Percentiles rank a stretch among this genome's conserved stretches.
Conservation (phyloP, 176 grass and related monocot species). For the Eleusine indica region DNA sequence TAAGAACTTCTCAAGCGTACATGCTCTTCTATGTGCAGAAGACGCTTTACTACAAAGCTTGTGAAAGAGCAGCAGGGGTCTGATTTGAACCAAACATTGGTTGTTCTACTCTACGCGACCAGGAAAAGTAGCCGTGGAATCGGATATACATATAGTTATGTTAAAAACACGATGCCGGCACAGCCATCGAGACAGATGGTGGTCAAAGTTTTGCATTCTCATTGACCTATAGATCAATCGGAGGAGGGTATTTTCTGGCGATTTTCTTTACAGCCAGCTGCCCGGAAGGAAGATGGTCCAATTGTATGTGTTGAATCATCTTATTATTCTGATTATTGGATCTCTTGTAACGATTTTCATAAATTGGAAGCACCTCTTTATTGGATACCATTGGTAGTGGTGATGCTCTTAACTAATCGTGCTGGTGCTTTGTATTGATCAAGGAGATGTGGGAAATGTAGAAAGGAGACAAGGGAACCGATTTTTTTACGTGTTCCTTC, state of each 20-base stretch:
- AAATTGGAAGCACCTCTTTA: slow-evolving; percentile 14
- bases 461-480: slow-evolving; percentile 54
- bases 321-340: slow-evolving; percentile 5
- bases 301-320: slow-evolving; percentile 7
- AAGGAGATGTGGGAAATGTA: slow-evolving; percentile 29
- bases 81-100: slow-evolving; percentile 27
- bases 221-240: slow-evolving; percentile 24
- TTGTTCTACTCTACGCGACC: not conserved
- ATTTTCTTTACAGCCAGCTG: slow-evolving; percentile 45
- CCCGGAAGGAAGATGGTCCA: slow-evolving; percentile 18
- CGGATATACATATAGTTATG: not conserved
- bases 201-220: slow-evolving; percentile 42
- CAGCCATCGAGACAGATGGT: not conserved
- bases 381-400: slow-evolving; percentile 29
- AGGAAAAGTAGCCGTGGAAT: slow-evolving; percentile 17
- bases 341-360: not conserved
- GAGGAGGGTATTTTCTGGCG: slow-evolving; percentile 3
- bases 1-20: slow-evolving; percentile 86
- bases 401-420: slow-evolving; percentile 26
- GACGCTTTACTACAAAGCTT: slow-evolving; percentile 83
- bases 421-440: slow-evolving; percentile 13
- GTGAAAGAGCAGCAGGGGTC: slow-evolving; percentile 53
- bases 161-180: not conserved
- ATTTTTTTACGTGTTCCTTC: slow-evolving; percentile 64
- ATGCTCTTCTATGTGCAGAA: slow-evolving; percentile 99